Evolutionary conservation across 192 early-diverging fungal species (phyloP), one percentile per base, ranked within the genome.

Genomic region (Backusella liffmaniae): DNA sequence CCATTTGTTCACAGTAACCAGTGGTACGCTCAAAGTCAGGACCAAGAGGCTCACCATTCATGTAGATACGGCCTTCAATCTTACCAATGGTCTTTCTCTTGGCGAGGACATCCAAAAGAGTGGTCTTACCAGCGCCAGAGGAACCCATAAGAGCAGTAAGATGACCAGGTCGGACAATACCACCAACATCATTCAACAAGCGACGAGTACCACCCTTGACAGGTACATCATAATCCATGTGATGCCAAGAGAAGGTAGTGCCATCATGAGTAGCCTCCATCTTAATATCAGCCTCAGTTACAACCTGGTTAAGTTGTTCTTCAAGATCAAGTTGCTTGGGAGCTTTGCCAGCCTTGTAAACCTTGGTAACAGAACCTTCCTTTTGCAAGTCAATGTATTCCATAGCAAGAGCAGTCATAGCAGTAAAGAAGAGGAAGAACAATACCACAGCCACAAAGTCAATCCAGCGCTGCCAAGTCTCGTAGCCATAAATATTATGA

Each of bases 141-240:
- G 95, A 93, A 7, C 96, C 97, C 90, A 98, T 97, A 34, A 99
- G 90, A 7, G 94, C 95, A 68, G 94, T 91, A 67, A 96, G 84
- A 67, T 93, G 88, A 59, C 93, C 94, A n/a, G 94, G 87, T 29
- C 84, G 79, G 39, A 94, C 90, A 49, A 88, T 82, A 44, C 96
- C 96, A 1, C 86, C 81, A 86, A 94, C 88, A 59, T 84, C 77
- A 77, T 89, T 82, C 37, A 96, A 79, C 9, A 96, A 81, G 73
- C 92, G 91, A 72, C 86, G 85, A 56, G 88, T 74, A 21, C 88
- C 88, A 39, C 79, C 85, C 73, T 88, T 89, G 72, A 85, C 84
- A 9, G 91, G 90, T 4, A 94, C 92, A 18, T 85, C 82, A 77
- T 94, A 96, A 67, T 90, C 78, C 39, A 93, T 76, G 66, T 90